Percentiles rank a stretch among this genome's conserved stretches.
Evolutionary conservation across 768 basidiomycete genomes (phyloP).

Genomic region (Lepiota subincarnata): DNA sequence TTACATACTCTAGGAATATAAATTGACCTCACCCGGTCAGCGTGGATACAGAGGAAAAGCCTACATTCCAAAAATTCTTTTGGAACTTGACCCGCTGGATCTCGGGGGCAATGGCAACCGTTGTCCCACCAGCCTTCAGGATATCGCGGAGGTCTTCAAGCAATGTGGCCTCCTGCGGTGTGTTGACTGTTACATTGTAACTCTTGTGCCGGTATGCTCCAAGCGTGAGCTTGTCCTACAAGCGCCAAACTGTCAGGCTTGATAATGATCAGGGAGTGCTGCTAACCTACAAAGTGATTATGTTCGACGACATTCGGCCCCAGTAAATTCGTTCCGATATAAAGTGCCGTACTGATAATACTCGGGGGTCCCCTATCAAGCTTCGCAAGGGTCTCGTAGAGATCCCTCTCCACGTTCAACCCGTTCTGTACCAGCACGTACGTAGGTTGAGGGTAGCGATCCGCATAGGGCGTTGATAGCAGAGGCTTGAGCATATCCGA

Average conservation of each 20-base stretch:
- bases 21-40: conserved; percentile 35
- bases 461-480: conserved; percentile 43
- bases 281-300: conserved; percentile 41
- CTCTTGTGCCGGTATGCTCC: conserved; percentile 52
- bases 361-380: conserved; percentile 41
- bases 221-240: conserved; percentile 46
- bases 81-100: conserved; percentile 59
- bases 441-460: conserved; percentile 45
- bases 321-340: conserved; percentile 48
- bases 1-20: conserved; percentile 2
- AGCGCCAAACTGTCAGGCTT: neutral
- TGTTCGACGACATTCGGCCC: conserved; percentile 48
- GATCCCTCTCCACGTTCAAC: conserved; percentile 61
- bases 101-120: conserved; percentile 45
- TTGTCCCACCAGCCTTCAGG: conserved; percentile 44
- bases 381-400: conserved; percentile 47
- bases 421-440: conserved; percentile 72
- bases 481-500: conserved; percentile 53
- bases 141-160: conserved; percentile 43
- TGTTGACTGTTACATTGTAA: conserved; percentile 36
- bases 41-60: conserved; percentile 48
- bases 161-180: conserved; percentile 34
- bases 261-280: neutral
- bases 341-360: conserved; percentile 53
- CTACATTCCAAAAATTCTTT: conserved; percentile 65